Conservation (phyloP, 305 asterid species). For the Solanum hybrid region DNA sequence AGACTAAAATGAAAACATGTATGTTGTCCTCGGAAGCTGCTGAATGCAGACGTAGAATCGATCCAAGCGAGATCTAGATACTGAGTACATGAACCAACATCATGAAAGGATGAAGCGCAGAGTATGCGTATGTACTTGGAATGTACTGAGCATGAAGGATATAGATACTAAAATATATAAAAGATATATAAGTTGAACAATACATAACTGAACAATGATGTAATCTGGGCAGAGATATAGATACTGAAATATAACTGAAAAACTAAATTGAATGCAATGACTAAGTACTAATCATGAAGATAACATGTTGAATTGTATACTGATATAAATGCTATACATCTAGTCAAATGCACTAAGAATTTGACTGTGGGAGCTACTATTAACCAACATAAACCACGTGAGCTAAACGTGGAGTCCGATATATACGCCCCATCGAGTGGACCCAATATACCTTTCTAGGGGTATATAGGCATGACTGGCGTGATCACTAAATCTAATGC, state of each 20-base stretch:
- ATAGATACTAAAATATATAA: too few relatives aligned
- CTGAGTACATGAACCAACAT: background rate
- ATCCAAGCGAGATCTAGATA: background rate
- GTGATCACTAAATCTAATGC: too few relatives aligned
- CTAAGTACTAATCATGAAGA: background rate
- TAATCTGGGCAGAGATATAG: background rate
- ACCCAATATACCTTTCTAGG: too few relatives aligned
- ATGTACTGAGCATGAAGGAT: too few relatives aligned
- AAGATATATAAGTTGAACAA: background rate
- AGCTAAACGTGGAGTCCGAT: too few relatives aligned
- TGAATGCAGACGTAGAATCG: background rate
- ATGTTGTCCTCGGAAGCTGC: too few relatives aligned
- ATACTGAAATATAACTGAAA: background rate
- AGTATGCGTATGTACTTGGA: background rate
- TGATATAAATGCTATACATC: background rate
- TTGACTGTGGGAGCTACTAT: too few relatives aligned
- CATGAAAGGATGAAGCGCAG: background rate
- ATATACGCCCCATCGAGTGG: too few relatives aligned
- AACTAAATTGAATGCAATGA: background rate
- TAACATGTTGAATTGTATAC: background rate
- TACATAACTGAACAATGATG: background rate
- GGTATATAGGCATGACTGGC: too few relatives aligned
- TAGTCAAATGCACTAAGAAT: background rate
- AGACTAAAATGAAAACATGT: too few relatives aligned
- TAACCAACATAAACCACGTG: too few relatives aligned